Percentiles rank a stretch among this genome's conserved stretches.
Evolutionary conservation across 2,329 filamentous ascomycete species (phyloP).

Genomic region (Beauveria brongniartii): DNA sequence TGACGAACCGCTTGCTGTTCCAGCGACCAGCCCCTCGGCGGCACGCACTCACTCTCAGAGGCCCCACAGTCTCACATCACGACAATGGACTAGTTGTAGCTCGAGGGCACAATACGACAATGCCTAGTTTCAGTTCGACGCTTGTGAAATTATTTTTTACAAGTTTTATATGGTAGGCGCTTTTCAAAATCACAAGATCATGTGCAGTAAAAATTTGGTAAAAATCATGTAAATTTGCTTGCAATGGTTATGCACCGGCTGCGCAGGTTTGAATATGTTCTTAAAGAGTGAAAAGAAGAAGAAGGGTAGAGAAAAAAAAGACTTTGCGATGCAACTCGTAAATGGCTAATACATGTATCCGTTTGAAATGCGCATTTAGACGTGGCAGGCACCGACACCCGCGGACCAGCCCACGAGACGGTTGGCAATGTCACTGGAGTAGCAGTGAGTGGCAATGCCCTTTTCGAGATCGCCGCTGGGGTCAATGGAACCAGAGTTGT

Average conservation of each 20-base stretch:
- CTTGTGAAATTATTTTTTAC: no score
- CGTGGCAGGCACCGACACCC: neutral
- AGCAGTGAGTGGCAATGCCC: constrained; percentile 40
- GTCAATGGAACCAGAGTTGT: constrained; percentile 38
- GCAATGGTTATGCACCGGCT: neutral
- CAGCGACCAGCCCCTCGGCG: no score
- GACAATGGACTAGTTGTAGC: no score
- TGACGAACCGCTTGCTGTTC: no score
- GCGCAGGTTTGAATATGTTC: neutral
- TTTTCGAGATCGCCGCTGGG: constrained; percentile 26
- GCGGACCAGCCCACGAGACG: constrained; percentile 6
- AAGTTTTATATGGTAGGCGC: no score
- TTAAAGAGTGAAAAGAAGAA: neutral
- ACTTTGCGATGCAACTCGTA: neutral
- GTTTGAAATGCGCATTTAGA: neutral
- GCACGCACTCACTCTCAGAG: no score
- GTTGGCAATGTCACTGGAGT: constrained; percentile 39
- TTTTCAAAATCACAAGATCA: no score
- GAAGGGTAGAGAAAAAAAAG: neutral
- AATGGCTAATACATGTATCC: neutral
- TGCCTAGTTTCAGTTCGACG: no score
- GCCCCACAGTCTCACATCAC: no score
- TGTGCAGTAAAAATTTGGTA: no score
- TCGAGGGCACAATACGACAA: no score
- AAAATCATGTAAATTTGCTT: neutral